A percentile compares a stretch with the other conserved stretches of the same genome.
These are phyloP conservation scores for Oryza australiensis DNA, from an alignment of 176 grass and related monocot genomes.

Conservation along the genomic window DNA sequence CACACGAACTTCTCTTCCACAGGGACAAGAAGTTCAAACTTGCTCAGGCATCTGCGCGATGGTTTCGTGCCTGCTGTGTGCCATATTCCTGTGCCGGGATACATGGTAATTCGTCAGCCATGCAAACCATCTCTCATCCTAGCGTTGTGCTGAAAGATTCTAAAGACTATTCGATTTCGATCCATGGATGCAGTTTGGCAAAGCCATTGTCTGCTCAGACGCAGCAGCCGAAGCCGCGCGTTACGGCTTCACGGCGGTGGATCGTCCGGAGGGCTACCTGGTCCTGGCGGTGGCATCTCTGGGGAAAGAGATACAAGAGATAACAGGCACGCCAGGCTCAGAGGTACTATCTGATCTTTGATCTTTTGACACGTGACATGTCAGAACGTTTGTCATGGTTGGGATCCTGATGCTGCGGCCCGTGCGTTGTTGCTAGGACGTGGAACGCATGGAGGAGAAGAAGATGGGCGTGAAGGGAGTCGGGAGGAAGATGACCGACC, in stretches of 20 bases:
- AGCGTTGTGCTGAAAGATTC: not conserved
- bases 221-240: constrained; percentile 67
- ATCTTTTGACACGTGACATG: not conserved
- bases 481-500: constrained; percentile 66
- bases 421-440: constrained; percentile 28
- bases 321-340: constrained; percentile 41
- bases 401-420: not conserved
- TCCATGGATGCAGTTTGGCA: constrained; percentile 57
- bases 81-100: constrained; percentile 69
- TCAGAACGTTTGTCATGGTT: not conserved
- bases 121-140: not conserved
- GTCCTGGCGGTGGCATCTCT: constrained; percentile 62
- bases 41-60: constrained; percentile 66
- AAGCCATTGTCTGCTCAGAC: constrained; percentile 73
- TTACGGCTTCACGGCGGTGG: constrained; percentile 74
- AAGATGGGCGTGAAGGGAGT: constrained; percentile 57
- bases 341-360: constrained; percentile 10
- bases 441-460: constrained; percentile 48
- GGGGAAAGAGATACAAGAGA: constrained; percentile 60
- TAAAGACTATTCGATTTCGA: not conserved
- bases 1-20: not conserved
- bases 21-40: constrained; percentile 84
- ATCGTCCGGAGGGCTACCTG: constrained; percentile 71
- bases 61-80: constrained; percentile 67
- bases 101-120: constrained; percentile 54